Percentiles rank a stretch among this genome's conserved stretches.
Evolutionary conservation across 495 filamentous ascomycete genomes (phyloP).

Genomic region (Podospora anserina): DNA sequence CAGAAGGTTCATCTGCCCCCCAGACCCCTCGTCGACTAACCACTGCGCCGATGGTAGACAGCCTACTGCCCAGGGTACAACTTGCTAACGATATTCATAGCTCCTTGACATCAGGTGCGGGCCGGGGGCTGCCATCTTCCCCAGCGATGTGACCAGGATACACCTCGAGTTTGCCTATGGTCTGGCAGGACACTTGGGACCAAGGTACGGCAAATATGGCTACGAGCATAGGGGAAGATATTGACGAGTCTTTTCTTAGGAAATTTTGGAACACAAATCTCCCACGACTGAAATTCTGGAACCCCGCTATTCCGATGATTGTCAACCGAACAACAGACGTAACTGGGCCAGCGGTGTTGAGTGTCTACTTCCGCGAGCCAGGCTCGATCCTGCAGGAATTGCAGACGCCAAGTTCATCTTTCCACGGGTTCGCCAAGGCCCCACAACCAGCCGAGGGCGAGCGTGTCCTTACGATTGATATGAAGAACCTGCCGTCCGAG

Average conservation of each 20-base stretch:
- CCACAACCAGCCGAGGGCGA: conserved; percentile 44
- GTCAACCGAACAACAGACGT: conserved; percentile 63
- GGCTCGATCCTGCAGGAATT: conserved; percentile 27
- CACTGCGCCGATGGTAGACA: not conserved
- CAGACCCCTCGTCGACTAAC: conserved; percentile 14
- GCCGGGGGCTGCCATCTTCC: conserved; percentile 76
- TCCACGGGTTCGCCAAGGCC: conserved; percentile 36
- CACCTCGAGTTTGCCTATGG: conserved; percentile 73
- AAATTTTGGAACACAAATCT: conserved; percentile 87
- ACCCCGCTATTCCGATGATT: conserved; percentile 78
- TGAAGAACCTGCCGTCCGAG: conserved; percentile 57
- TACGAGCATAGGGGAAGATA: not conserved
- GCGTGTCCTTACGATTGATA: conserved; percentile 53
- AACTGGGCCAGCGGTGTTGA: conserved; percentile 61
- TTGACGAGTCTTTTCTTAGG: conserved; percentile 35
- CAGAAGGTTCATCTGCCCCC: conserved; percentile 37
- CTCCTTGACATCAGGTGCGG: conserved; percentile 70
- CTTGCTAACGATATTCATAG: conserved; percentile 39
- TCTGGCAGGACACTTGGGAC: conserved; percentile 70
- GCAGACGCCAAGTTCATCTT: conserved; percentile 37
- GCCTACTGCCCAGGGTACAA: not conserved
- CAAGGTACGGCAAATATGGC: conserved; percentile 54
- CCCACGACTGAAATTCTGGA: conserved; percentile 88
- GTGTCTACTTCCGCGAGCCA: conserved; percentile 62
- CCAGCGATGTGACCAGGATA: conserved; percentile 75